phyloP scores from a whole-genome alignment of 768 basidiomycete species.

The Boletellus sp. region DNA sequence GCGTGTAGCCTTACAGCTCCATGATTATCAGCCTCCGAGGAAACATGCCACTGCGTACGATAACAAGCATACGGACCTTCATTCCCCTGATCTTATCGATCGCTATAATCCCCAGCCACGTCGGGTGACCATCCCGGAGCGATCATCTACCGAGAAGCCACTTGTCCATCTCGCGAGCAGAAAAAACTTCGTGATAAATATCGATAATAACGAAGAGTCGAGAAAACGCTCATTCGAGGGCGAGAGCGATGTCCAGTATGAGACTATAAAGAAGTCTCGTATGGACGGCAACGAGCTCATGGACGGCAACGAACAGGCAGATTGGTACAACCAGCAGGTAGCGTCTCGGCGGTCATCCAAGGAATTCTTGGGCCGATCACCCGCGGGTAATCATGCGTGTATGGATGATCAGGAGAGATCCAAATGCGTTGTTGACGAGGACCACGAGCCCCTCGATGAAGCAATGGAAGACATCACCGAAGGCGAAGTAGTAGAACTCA shows the following conservation, averaged over 20 bases:
- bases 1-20: slow-evolving; percentile 23
- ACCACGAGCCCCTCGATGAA: slow-evolving; percentile 36
- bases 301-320: slow-evolving; percentile 48
- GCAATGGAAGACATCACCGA: slow-evolving; percentile 38
- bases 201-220: slow-evolving; percentile 27
- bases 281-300: slow-evolving; percentile 47
- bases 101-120: slow-evolving; percentile 35
- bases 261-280: slow-evolving; percentile 50
- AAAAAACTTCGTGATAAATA: slow-evolving; percentile 26
- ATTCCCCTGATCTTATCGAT: slow-evolving; percentile 32
- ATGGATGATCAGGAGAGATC: slow-evolving; percentile 44
- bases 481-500: slow-evolving; percentile 40
- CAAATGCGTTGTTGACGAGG: slow-evolving; percentile 33
- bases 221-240: slow-evolving; percentile 45
- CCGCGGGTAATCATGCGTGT: slow-evolving; percentile 39
- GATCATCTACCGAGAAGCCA: slow-evolving; percentile 14
- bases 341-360: slow-evolving; percentile 44
- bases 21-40: slow-evolving; percentile 19
- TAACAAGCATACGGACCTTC: slow-evolving; percentile 15
- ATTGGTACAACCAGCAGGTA: slow-evolving; percentile 33
- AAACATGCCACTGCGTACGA: slow-evolving; percentile 12
- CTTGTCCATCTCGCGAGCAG: slow-evolving; percentile 31
- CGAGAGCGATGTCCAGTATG: slow-evolving; percentile 40
- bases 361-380: slow-evolving; percentile 42
- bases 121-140: slow-evolving; percentile 4